These are phyloP conservation scores for Arabidopsis arenosa DNA, from an alignment of 345 rosid species.

Conservation along the genomic window DNA sequence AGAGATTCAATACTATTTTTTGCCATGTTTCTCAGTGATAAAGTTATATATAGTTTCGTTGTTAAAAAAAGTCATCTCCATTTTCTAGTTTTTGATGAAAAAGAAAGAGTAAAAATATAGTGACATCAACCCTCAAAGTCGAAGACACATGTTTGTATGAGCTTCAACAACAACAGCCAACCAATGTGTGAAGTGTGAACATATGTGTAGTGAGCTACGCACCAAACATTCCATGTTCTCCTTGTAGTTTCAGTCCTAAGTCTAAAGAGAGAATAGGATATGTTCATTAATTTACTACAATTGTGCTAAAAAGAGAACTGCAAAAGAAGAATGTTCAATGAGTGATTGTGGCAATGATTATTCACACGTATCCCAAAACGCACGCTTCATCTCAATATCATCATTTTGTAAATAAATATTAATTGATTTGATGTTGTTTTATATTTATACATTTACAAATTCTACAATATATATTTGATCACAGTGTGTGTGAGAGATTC, in stretches of 20 bases:
- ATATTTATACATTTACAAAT: conserved; percentile 1
- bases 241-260: neutral
- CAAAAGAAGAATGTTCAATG: conserved; percentile 28
- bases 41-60: neutral
- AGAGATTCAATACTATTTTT: neutral
- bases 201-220: conserved; percentile 8
- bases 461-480: conserved; percentile 25
- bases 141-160: conserved; percentile 37
- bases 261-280: neutral
- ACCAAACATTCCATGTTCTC: conserved; percentile 20
- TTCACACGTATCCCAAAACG: conserved; percentile 44
- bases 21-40: neutral
- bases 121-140: conserved; percentile 24
- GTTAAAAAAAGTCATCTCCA: neutral
- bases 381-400: conserved; percentile 43
- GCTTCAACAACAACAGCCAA: conserved; percentile 31
- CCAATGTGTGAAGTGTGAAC: conserved; percentile 35
- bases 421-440: neutral
- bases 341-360: conserved; percentile 47
- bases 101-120: neutral
- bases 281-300: conserved; percentile 22
- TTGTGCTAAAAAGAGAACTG: neutral
- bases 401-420: conserved; percentile 31
- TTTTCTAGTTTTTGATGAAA: neutral
- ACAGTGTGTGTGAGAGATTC: conserved; percentile 5